phyloP scores from a whole-genome alignment of 192 early-diverging fungal genomes.

The Coemansia biformis region DNA sequence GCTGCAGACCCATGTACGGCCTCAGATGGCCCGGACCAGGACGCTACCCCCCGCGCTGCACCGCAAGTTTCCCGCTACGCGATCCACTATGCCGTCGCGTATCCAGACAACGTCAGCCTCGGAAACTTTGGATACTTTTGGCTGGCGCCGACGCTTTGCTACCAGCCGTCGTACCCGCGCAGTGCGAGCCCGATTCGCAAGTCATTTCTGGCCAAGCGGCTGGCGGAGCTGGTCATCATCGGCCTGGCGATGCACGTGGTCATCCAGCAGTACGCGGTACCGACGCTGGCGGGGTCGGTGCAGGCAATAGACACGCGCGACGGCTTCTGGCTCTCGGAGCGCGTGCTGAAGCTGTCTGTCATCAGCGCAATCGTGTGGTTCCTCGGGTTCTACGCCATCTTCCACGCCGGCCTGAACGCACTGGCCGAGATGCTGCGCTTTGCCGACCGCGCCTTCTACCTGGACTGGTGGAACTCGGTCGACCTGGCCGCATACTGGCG shows the following conservation, averaged over 20 bases:
- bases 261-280: conserved; percentile 72
- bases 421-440: conserved; percentile 77
- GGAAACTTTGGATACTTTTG: conserved; percentile 65
- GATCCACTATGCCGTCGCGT: conserved; percentile 56
- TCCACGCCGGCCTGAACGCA: conserved; percentile 76
- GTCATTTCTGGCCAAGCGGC: conserved; percentile 74
- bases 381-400: conserved; percentile 82
- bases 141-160: conserved; percentile 79
- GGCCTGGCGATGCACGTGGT: conserved; percentile 74
- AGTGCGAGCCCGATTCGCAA: conserved; percentile 56
- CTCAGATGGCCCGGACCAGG: background rate
- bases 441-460: conserved; percentile 83
- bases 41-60: background rate
- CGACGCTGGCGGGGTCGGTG: conserved; percentile 73
- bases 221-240: conserved; percentile 62
- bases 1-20: too few species aligned
- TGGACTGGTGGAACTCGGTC: conserved; percentile 85
- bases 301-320: conserved; percentile 64
- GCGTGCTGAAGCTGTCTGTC: conserved; percentile 80
- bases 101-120: conserved; percentile 69
- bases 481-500: conserved; percentile 81
- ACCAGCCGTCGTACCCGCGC: conserved; percentile 80
- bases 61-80: conserved; percentile 11
- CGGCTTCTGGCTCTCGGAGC: conserved; percentile 64
- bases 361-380: conserved; percentile 78